Base-by-base conservation (phyloP, 2,329 filamentous ascomycete genomes). In the Alternaria arbusti region DNA sequence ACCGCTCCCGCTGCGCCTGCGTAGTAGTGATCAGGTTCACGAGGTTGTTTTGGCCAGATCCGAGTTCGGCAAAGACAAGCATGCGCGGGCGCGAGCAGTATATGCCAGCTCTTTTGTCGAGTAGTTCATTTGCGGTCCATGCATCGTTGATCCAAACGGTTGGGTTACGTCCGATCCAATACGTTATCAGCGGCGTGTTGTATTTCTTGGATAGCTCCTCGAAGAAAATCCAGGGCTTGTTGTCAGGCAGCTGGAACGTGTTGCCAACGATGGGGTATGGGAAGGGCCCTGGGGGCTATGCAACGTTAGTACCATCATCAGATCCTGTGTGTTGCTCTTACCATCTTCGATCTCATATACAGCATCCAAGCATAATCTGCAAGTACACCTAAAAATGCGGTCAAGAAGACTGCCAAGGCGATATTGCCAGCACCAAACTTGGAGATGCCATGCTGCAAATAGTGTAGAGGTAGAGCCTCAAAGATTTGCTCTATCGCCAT, bases 181-280 rank as follows among this genome's bases (percentile, higher is more conserved):
- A 84, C 0, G 86, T 88, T 51, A 88, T 84, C 7, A 88, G 69
- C 0, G 85, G 83, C 0, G 82, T 79, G 6, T 84, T 74, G 69
- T 86, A 84, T 50, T 78, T 70, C 66, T 85, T 84, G 4, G 86
- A 85, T 0, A 87, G 74, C 66, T 84, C 71, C 57, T 88, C 85
- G 66, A 88, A 87, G 73, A 85, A 86, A 23, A 87, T 81, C 86
- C 86, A 88, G 3, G 86, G 86, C 69, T 88, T 87, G 59, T 79
- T 81, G 23, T 84, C 80, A 1, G 86, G 86, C 5, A 88, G 79
- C 64, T 83, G 82, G 59, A 85, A 86, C 0, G 86, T 88, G 69
- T 87, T 88, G 32, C 86, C 86, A 5, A 88, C 77, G 30, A 88
- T 81, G 5, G 86, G 86, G 64, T 80, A 81, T 3, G 86, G 86